A percentile compares a stretch with the other conserved stretches of the same genome.
Evolutionary conservation across 2,329 filamentous ascomycete species (phyloP).

Genomic region (Aspergillus bombycis): DNA sequence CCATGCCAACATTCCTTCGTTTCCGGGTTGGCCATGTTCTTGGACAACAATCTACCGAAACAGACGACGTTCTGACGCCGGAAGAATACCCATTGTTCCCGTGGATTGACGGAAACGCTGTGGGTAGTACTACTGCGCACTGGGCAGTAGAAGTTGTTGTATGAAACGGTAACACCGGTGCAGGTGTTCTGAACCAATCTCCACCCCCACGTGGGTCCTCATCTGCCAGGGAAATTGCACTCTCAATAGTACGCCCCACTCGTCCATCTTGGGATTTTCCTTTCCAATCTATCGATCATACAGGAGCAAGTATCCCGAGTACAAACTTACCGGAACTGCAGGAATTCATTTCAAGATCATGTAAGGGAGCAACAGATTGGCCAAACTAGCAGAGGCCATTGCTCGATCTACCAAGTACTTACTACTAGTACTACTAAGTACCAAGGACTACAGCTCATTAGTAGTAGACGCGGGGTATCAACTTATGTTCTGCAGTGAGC

Average conservation of each 20-base stretch:
- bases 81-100: background rate
- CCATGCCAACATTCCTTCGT: background rate
- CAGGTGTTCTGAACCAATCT: slow-evolving; percentile 18
- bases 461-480: too few relatives aligned
- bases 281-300: background rate
- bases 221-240: slow-evolving; percentile 21
- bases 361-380: background rate
- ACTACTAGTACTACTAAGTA: background rate
- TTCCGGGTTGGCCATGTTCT: background rate
- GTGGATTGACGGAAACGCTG: background rate
- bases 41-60: background rate
- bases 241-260: background rate
- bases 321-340: background rate
- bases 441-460: too few relatives aligned
- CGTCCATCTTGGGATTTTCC: background rate
- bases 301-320: background rate
- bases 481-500: too few relatives aligned
- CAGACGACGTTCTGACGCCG: background rate
- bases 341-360: background rate
- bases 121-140: too few relatives aligned
- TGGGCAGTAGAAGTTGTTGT: background rate
- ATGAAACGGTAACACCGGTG: slow-evolving; percentile 14
- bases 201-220: slow-evolving; percentile 25
- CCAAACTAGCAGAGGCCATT: background rate
- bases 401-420: background rate